Evolutionary conservation across 108 stramenopile genomes (phyloP).

Genomic region (Pseudonitzschia delicatissima): DNA sequence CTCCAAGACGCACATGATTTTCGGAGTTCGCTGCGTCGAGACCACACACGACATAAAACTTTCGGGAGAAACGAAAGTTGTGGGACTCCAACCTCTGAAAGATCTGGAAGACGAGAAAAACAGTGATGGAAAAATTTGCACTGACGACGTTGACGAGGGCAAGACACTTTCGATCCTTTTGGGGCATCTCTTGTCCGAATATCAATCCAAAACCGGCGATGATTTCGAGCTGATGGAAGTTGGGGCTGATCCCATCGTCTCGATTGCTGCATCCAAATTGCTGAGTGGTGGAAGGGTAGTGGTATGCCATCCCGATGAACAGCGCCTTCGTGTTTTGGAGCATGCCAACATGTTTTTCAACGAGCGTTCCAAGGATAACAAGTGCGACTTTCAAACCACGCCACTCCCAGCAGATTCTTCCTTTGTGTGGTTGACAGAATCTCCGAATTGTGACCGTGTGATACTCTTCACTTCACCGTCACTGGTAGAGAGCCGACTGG

Average conservation of each 20-base stretch:
- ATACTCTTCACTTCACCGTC: background rate
- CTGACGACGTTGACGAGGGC: background rate
- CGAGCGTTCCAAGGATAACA: background rate
- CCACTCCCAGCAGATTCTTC: background rate
- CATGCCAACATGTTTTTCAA: slow-evolving; percentile 7
- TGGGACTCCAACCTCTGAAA: background rate
- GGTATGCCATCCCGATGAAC: background rate
- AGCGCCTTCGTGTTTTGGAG: background rate
- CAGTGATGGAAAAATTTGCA: background rate
- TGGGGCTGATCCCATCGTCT: background rate
- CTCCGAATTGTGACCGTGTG: background rate
- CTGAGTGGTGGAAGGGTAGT: background rate
- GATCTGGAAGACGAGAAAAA: background rate
- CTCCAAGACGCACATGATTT: background rate
- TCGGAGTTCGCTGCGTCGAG: slow-evolving; percentile 2
- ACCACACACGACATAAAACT: no score
- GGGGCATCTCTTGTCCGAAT: background rate
- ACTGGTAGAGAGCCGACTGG: background rate
- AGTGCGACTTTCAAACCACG: background rate
- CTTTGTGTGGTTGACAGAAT: background rate
- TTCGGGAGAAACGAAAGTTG: background rate
- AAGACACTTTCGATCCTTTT: background rate
- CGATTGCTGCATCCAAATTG: background rate
- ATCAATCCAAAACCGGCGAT: background rate
- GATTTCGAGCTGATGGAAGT: background rate